A percentile compares a stretch with the other conserved stretches of the same genome.
Conservation (phyloP, 163 green algal genomes). For the Scenedesmus sp. region DNA sequence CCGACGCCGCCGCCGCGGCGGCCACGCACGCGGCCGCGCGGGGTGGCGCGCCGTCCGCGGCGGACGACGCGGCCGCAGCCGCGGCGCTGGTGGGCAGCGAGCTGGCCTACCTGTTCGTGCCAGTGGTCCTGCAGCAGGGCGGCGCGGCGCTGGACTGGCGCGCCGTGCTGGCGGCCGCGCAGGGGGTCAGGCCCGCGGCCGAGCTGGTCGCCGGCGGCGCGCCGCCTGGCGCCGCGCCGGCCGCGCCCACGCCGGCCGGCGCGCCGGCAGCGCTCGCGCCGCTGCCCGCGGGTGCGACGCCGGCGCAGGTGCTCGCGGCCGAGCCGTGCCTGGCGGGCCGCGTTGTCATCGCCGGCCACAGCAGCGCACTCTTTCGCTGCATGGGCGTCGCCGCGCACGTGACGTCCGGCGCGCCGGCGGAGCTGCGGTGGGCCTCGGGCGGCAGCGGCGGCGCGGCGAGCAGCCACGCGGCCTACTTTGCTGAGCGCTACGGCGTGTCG, state of each 20-base stretch:
- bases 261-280: slow-evolving; percentile 3
- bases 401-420: background rate
- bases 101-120: slow-evolving; percentile 27
- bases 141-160: slow-evolving; percentile 13
- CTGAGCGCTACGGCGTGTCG: slow-evolving; percentile 1
- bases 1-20: background rate
- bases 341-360: slow-evolving; percentile 12
- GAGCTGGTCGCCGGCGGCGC: background rate
- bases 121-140: slow-evolving; percentile 30
- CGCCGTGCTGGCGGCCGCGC: background rate
- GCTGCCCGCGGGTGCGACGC: background rate
- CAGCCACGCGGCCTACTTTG: slow-evolving; percentile 35
- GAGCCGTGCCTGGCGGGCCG: slow-evolving; percentile 50
- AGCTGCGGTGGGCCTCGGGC: slow-evolving; percentile 13
- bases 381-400: background rate
- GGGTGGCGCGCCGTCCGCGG: background rate
- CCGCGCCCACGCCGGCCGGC: background rate
- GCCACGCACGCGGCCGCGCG: background rate
- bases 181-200: background rate
- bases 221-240: background rate
- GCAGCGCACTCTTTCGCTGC: slow-evolving; percentile 35
- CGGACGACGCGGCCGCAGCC: background rate
- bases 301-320: slow-evolving; percentile 75
- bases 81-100: background rate
- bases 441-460: background rate